These are phyloP conservation scores for Torrubiella hemipterigena DNA, from an alignment of 2,329 filamentous ascomycete species.

Conservation along the genomic window DNA sequence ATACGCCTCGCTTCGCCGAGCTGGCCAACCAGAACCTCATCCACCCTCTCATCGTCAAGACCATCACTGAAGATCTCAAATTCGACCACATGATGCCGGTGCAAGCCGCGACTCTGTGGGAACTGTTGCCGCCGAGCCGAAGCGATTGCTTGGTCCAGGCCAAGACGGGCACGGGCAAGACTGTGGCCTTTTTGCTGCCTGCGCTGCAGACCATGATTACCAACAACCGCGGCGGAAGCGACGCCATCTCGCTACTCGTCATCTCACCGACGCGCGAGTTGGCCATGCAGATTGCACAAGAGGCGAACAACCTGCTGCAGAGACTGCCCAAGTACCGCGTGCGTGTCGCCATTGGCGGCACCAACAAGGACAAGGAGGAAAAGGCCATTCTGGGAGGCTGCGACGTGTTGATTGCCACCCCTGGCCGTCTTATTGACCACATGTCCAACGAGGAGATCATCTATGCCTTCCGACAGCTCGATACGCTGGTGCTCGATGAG, in stretches of 20 bases:
- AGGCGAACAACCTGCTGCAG: constrained; percentile 60
- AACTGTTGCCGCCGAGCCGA: constrained; percentile 31
- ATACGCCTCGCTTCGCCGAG: constrained; percentile 34
- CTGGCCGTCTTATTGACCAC: constrained; percentile 68
- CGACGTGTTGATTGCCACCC: constrained; percentile 71
- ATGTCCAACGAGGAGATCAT: constrained; percentile 60
- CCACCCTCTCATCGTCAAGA: constrained; percentile 32
- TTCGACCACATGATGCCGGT: constrained; percentile 44
- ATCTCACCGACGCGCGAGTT: constrained; percentile 62
- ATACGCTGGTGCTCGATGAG: constrained; percentile 75
- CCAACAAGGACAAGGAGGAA: constrained; percentile 63
- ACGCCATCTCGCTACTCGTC: constrained; percentile 47
- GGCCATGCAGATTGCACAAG: constrained; percentile 57
- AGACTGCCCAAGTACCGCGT: constrained; percentile 64
- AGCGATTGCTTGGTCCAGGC: constrained; percentile 61
- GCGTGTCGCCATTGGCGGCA: constrained; percentile 68
- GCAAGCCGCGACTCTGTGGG: constrained; percentile 37
- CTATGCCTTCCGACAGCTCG: constrained; percentile 54
- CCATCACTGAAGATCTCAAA: constrained; percentile 34
- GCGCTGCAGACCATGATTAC: constrained; percentile 64
- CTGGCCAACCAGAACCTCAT: constrained; percentile 27
- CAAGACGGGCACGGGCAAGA: constrained; percentile 82
- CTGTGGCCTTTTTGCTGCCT: constrained; percentile 72
- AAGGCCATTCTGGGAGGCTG: constrained; percentile 58
- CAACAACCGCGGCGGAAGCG: constrained; percentile 17